phyloP scores from a whole-genome alignment of 176 grass and related monocot species.

The Pharus latifolius region DNA sequence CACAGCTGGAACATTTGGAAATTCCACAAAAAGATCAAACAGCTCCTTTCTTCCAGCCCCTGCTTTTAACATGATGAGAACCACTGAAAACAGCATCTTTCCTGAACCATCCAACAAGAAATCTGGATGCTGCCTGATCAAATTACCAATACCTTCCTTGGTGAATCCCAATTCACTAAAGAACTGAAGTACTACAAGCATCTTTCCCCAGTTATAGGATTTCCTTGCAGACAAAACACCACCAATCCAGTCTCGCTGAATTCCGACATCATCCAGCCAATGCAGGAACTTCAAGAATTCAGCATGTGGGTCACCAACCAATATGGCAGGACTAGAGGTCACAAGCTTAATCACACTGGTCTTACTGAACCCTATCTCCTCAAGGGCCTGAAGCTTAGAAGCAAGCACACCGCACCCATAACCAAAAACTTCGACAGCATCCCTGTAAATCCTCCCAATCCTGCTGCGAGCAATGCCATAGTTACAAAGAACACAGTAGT shows the following conservation, averaged over 20 bases:
- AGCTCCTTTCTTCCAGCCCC: slow-evolving; percentile 35
- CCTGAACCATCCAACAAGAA: slow-evolving; percentile 61
- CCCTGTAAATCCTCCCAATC: slow-evolving; percentile 51
- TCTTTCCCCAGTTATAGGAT: slow-evolving; percentile 45
- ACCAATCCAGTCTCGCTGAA: slow-evolving; percentile 45
- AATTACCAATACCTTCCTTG: slow-evolving; percentile 23
- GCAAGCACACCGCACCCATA: slow-evolving; percentile 24
- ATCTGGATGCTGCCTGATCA: slow-evolving; percentile 46
- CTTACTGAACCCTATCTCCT: slow-evolving; percentile 52
- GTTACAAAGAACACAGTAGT: slow-evolving; percentile 41
- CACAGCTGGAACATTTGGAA: slow-evolving; percentile 28
- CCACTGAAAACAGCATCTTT: slow-evolving; percentile 23
- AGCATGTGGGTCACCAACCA: slow-evolving; percentile 1
- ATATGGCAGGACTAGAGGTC: slow-evolving; percentile 24
- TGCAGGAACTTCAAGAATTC: slow-evolving; percentile 43
- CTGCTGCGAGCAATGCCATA: slow-evolving; percentile 41
- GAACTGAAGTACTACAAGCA: slow-evolving; percentile 40
- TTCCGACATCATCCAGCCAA: slow-evolving; percentile 30
- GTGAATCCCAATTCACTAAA: slow-evolving; percentile 40
- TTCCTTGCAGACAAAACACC: slow-evolving; percentile 19
- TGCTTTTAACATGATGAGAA: slow-evolving; percentile 38
- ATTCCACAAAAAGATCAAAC: slow-evolving; percentile 37
- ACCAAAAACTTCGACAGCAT: slow-evolving; percentile 24
- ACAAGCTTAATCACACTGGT: slow-evolving; percentile 50
- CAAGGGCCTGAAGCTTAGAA: slow-evolving; percentile 38